Conservation (phyloP, 345 rosid genomes). For the Trapa incisa region DNA sequence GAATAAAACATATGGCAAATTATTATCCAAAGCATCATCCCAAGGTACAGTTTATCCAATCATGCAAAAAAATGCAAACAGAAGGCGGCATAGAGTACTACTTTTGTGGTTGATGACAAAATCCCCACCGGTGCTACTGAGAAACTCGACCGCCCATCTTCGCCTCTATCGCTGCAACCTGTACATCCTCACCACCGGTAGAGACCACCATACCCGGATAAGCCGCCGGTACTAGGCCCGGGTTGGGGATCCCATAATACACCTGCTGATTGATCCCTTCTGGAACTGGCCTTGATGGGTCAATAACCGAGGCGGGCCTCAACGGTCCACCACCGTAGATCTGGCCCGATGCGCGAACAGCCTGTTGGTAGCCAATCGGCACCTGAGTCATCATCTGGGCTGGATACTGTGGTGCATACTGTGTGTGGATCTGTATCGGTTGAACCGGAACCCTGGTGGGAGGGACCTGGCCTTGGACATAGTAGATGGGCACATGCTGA, state of each 20-base stretch:
- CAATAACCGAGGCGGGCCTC: constrained; percentile 32
- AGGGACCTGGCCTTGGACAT: constrained; percentile 40
- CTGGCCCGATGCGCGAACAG: constrained; percentile 38
- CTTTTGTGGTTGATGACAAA: background rate
- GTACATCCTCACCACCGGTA: constrained; percentile 47
- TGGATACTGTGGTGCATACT: constrained; percentile 43
- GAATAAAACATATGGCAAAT: background rate
- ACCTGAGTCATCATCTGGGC: constrained; percentile 30
- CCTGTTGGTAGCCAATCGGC: constrained; percentile 57
- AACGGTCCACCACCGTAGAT: constrained; percentile 37
- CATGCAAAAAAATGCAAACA: background rate
- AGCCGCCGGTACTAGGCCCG: constrained; percentile 35
- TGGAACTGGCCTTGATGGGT: constrained; percentile 23
- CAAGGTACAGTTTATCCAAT: background rate
- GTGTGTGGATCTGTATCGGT: constrained; percentile 29
- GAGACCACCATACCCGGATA: constrained; percentile 41
- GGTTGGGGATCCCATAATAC: constrained; percentile 48
- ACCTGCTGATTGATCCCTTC: constrained; percentile 46
- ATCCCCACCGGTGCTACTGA: constrained; percentile 14
- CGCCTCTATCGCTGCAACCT: constrained; percentile 30
- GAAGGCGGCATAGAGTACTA: background rate
- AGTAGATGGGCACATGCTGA: constrained; percentile 52
- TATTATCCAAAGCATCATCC: background rate
- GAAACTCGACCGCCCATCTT: constrained; percentile 26
- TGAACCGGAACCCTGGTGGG: constrained; percentile 39